These are phyloP conservation scores for Calonectria leucothoes DNA, from an alignment of 2,329 filamentous ascomycete genomes.

Conservation along the genomic window DNA sequence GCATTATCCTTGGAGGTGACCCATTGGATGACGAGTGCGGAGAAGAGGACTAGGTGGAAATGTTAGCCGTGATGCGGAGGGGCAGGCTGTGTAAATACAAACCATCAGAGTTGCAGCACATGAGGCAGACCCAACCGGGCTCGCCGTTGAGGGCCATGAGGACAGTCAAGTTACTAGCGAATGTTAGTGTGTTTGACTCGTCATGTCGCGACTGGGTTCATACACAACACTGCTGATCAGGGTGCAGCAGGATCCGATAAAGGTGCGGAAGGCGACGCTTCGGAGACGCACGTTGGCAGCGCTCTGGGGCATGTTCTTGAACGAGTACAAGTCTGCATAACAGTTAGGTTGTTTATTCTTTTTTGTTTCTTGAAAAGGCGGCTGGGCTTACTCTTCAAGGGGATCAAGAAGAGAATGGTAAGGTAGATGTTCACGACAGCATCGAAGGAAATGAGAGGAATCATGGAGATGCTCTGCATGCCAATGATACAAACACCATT, in stretches of 20 bases:
- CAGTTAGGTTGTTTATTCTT: neutral
- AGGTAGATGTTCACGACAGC: conserved; percentile 72
- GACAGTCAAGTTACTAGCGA: conserved; percentile 66
- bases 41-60: conserved; percentile 64
- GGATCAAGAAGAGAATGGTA: conserved; percentile 72
- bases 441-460: conserved; percentile 72
- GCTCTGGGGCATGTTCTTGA: conserved; percentile 58
- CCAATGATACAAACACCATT: conserved; percentile 71
- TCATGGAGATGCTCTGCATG: conserved; percentile 68
- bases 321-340: conserved; percentile 64
- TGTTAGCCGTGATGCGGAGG: neutral
- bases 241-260: conserved; percentile 68
- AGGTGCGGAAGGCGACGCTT: conserved; percentile 67
- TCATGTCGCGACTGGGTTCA: conserved; percentile 27
- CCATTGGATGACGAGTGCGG: conserved; percentile 72
- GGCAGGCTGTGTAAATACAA: conserved; percentile 55
- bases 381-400: conserved; percentile 62
- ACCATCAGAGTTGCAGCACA: conserved; percentile 75
- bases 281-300: conserved; percentile 57
- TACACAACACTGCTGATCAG: conserved; percentile 69
- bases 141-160: conserved; percentile 70
- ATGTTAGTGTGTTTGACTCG: conserved; percentile 14
- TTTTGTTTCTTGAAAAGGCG: too few relatives aligned
- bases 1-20: conserved; percentile 61
- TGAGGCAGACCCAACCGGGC: conserved; percentile 73